These are phyloP conservation scores for Leptosphaerulina australis DNA, from an alignment of 2,329 filamentous ascomycete species.

Conservation along the genomic window DNA sequence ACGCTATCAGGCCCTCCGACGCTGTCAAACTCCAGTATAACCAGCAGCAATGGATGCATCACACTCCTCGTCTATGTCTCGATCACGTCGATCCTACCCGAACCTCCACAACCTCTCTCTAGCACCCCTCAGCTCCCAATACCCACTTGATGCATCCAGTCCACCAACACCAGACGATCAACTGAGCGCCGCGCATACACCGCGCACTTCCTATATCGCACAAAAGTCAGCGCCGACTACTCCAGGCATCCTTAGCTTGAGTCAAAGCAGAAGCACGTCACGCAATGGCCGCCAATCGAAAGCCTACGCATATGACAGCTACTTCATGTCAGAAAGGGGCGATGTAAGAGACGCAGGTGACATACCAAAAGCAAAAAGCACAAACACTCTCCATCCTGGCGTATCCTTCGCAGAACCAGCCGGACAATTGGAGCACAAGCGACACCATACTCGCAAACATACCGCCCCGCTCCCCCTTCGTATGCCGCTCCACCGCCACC, in stretches of 20 bases:
- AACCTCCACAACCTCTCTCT: constrained; percentile 66
- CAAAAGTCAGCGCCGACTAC: constrained; percentile 57
- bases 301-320: constrained; percentile 41
- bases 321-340: constrained; percentile 36
- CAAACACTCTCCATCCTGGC: constrained; percentile 47
- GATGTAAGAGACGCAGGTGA: constrained; percentile 37
- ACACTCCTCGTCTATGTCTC: constrained; percentile 29
- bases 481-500: constrained; percentile 34
- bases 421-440: constrained; percentile 5
- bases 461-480: constrained; percentile 38
- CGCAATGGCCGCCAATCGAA: constrained; percentile 45
- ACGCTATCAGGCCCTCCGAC: constrained; percentile 3
- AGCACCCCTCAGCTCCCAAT: constrained; percentile 63
- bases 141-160: constrained; percentile 55
- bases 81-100: constrained; percentile 61
- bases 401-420: constrained; percentile 31
- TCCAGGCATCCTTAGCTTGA: constrained; percentile 55
- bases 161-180: constrained; percentile 43
- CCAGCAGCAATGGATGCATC: constrained; percentile 30
- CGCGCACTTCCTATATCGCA: constrained; percentile 55
- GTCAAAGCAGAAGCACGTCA: constrained; percentile 45
- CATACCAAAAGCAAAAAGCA: constrained; percentile 56
- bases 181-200: constrained; percentile 31
- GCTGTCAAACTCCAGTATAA: background rate
- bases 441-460: constrained; percentile 41